phyloP scores from a whole-genome alignment of 257 asterid genomes.

The Primulina huaijiensis region DNA sequence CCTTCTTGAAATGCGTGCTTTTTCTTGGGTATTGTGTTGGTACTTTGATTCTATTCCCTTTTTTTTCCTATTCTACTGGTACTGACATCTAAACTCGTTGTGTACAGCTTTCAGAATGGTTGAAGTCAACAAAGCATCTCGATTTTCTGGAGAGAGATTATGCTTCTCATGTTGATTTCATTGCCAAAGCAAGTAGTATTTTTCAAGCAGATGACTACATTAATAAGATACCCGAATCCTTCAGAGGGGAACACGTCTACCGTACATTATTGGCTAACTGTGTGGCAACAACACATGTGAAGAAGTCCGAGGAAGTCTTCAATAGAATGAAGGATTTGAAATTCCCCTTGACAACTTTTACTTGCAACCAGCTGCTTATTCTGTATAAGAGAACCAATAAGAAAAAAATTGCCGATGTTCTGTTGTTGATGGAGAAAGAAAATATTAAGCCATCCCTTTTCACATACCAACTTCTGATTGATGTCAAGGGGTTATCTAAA shows the following conservation, averaged over 20 bases:
- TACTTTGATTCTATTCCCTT: background rate
- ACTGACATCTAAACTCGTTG: conserved; percentile 17
- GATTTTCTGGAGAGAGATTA: conserved; percentile 45
- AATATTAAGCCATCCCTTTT: conserved; percentile 41
- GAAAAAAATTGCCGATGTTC: conserved; percentile 39
- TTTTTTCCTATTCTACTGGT: background rate
- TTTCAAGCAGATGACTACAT: conserved; percentile 62
- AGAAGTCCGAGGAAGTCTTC: conserved; percentile 42
- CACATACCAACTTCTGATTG: conserved; percentile 62
- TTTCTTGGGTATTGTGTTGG: conserved; percentile 5
- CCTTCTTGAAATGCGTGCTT: conserved; percentile 1
- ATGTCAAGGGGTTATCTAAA: conserved; percentile 52
- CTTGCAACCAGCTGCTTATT: conserved; percentile 41
- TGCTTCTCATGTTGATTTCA: conserved; percentile 68
- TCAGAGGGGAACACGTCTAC: conserved; percentile 50
- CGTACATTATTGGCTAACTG: conserved; percentile 69
- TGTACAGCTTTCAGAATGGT: conserved; percentile 79
- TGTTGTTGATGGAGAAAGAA: conserved; percentile 41
- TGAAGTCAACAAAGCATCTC: conserved; percentile 42
- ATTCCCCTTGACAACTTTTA: conserved; percentile 32
- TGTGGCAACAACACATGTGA: conserved; percentile 22
- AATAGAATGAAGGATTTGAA: conserved; percentile 43
- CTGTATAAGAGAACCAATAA: conserved; percentile 37
- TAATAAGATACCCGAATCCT: conserved; percentile 53
- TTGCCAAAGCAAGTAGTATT: conserved; percentile 67